These are phyloP conservation scores for Phtheirospermum japonicum DNA, from an alignment of 257 asterid genomes.

Conservation along the genomic window DNA sequence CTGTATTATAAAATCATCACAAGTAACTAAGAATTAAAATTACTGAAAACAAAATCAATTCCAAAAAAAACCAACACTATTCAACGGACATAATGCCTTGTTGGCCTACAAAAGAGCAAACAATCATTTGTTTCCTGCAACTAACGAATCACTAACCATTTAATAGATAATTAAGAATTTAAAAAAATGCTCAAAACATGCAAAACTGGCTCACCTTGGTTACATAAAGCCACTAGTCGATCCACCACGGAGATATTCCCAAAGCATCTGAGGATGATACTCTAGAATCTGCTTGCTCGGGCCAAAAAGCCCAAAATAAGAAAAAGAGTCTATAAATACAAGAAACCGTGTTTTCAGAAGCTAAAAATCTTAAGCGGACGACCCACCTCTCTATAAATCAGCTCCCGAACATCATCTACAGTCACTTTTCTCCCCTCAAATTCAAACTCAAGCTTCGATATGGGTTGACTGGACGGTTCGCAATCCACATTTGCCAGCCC, in stretches of 20 bases:
- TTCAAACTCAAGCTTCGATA: constrained; percentile 94
- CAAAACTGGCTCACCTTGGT: constrained; percentile 65
- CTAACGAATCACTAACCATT: too few species aligned
- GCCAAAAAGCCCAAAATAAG: too few species aligned
- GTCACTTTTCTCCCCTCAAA: constrained; percentile 83
- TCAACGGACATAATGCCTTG: too few species aligned
- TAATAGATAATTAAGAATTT: too few species aligned
- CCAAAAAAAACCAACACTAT: not conserved
- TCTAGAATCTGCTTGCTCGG: constrained; percentile 78
- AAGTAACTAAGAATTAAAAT: too few species aligned
- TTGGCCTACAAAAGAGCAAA: not conserved
- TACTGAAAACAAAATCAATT: too few species aligned
- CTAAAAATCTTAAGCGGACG: too few species aligned
- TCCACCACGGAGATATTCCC: constrained; percentile 90
- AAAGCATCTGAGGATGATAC: constrained; percentile 97
- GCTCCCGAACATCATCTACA: constrained; percentile 91
- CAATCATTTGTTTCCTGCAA: too few species aligned
- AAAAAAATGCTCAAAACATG: too few species aligned
- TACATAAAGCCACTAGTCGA: constrained; percentile 92
- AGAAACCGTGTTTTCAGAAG: too few species aligned
- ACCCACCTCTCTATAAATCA: constrained; percentile 81
- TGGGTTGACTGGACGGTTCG: constrained; percentile 78
- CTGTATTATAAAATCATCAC: too few species aligned
- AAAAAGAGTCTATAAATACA: constrained; percentile 19
- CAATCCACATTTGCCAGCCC: constrained; percentile 81